A percentile compares a stretch with the other conserved stretches of the same genome.
Conservation (phyloP, 2,329 filamentous ascomycete species). For the Fusarium caatingaense region DNA sequence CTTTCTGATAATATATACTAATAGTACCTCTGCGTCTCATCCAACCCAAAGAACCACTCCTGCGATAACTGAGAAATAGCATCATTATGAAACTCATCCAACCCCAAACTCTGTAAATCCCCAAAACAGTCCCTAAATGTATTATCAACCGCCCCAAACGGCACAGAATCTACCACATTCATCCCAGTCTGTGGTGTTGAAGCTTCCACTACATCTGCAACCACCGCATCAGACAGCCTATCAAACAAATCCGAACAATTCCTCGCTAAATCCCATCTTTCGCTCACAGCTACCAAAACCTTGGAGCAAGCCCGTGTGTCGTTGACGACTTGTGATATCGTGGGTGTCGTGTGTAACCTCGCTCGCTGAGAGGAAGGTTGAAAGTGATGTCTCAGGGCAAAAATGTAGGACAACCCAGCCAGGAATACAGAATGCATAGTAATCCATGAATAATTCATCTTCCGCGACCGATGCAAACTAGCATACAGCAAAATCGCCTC, state of each 20-base stretch:
- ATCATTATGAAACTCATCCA: constrained; percentile 43
- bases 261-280: constrained; percentile 55
- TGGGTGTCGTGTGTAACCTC: constrained; percentile 49
- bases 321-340: constrained; percentile 57
- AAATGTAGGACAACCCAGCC: constrained; percentile 58
- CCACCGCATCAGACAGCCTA: constrained; percentile 55
- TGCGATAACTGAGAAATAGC: constrained; percentile 44
- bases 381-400: constrained; percentile 55
- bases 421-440: constrained; percentile 62
- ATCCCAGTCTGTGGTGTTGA: neutral
- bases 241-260: constrained; percentile 58
- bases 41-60: constrained; percentile 40
- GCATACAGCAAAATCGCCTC: constrained; percentile 57
- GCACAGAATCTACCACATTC: constrained; percentile 5
- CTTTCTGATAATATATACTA: neutral
- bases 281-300: constrained; percentile 57
- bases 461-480: constrained; percentile 56
- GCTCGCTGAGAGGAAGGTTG: constrained; percentile 26
- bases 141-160: constrained; percentile 47
- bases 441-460: constrained; percentile 62
- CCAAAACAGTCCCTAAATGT: constrained; percentile 55
- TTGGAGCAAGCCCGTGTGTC: constrained; percentile 57
- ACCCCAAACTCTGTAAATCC: constrained; percentile 38
- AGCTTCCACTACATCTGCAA: constrained; percentile 53
- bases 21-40: constrained; percentile 32